These are phyloP conservation scores for Hanseniaspora hatyaiensis DNA, from an alignment of 805 yeast genomes.

Conservation along the genomic window DNA sequence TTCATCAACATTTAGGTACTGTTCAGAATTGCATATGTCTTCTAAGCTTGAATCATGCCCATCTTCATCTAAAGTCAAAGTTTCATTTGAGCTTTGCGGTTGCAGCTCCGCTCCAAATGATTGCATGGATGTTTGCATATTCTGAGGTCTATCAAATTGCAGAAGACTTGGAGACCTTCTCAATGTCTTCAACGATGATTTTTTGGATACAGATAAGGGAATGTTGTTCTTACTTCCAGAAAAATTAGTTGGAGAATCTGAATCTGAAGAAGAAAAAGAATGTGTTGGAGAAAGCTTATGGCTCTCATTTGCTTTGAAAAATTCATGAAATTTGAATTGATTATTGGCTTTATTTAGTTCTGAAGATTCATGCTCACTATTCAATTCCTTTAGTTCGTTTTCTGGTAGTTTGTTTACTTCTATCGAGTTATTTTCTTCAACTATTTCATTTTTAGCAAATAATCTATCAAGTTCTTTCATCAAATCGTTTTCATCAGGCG, in stretches of 20 bases:
- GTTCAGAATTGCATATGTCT: constrained; percentile 20
- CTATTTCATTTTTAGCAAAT: neutral
- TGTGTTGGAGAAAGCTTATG: neutral
- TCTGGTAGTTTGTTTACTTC: too few species aligned
- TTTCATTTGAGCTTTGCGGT: constrained; percentile 2
- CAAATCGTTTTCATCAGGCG: constrained; percentile 4
- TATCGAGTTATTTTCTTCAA: too few species aligned
- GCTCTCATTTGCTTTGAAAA: too few species aligned
- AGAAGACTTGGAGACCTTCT: neutral
- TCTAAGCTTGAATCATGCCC: constrained; percentile 17
- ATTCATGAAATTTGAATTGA: too few species aligned
- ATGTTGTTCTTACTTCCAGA: neutral
- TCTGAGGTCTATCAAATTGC: neutral
- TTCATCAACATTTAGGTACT: constrained; percentile 30
- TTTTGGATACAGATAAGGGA: constrained; percentile 19
- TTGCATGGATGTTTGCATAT: neutral
- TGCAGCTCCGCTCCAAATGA: neutral
- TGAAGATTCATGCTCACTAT: too few species aligned
- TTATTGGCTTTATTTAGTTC: too few species aligned
- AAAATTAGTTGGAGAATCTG: neutral
- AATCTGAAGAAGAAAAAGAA: neutral
- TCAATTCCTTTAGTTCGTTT: too few species aligned
- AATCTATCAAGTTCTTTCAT: constrained; percentile 7
- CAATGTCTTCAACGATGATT: neutral
- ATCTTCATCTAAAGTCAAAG: constrained; percentile 18